These are phyloP conservation scores for Neopestalotiopsis clavispora DNA, from an alignment of 2,329 filamentous ascomycete genomes.

Conservation along the genomic window DNA sequence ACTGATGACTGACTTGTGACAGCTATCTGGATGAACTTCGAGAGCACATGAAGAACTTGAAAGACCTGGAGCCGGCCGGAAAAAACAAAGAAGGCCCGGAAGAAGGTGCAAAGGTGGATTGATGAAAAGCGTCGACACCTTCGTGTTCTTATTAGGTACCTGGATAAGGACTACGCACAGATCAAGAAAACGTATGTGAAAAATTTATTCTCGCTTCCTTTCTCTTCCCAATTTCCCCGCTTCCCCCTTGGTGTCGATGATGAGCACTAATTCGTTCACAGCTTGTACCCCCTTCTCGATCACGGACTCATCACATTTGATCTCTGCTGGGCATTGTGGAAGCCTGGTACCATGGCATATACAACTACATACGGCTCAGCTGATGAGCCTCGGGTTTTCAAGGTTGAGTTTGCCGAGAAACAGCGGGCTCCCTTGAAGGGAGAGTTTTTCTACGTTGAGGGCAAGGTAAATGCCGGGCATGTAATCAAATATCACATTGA, in stretches of 20 bases:
- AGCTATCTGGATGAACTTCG: conserved; percentile 82
- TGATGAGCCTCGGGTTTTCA: conserved; percentile 82
- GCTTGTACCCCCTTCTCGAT: conserved; percentile 78
- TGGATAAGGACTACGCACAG: conserved; percentile 81
- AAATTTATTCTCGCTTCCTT: neutral
- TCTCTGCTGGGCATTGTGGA: conserved; percentile 86
- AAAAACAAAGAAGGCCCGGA: conserved; percentile 61
- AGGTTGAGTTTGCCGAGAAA: conserved; percentile 77
- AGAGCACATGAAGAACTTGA: conserved; percentile 66
- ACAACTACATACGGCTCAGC: conserved; percentile 76
- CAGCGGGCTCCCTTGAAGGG: conserved; percentile 72
- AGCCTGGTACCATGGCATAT: conserved; percentile 81
- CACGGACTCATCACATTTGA: conserved; percentile 89
- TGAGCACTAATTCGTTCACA: conserved; percentile 35
- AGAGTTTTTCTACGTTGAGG: conserved; percentile 78
- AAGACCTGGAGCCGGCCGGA: conserved; percentile 55
- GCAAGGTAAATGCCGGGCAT: conserved; percentile 43
- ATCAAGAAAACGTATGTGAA: conserved; percentile 64
- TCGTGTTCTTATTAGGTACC: conserved; percentile 74
- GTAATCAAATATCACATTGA: too few relatives aligned
- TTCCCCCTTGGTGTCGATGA: too few relatives aligned
- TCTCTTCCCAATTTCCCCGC: neutral
- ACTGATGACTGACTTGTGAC: conserved; percentile 31
- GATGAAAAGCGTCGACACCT: conserved; percentile 66
- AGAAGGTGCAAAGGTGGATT: conserved; percentile 64